Base-by-base conservation (phyloP, 2,329 filamentous ascomycete species). In the Lasiodiplodia theobromae region DNA sequence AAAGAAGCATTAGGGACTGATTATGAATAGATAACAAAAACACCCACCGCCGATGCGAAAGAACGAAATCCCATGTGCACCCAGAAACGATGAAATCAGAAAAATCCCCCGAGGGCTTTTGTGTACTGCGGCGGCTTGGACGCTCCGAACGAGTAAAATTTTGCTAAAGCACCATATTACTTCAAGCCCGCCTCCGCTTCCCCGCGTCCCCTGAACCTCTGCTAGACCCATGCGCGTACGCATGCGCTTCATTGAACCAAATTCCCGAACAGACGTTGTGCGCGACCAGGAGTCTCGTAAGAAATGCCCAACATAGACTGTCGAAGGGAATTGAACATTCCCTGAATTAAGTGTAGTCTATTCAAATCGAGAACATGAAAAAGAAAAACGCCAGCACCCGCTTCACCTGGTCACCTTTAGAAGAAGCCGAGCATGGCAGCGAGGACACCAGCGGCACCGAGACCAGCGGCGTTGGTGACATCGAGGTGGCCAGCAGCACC, bases 371-470 rank as follows among this genome's bases (percentile, higher is more conserved):
- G 52, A 62, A 54, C 49, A 54, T 66, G 54, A 62, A 68, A 68
- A 56, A 25, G 44, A 71, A 71, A 75, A 78, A 79, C 77, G 77
- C 78, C 77, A 77, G 74, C 73, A 73, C 76, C 74, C 58, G 57
- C 51, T 57, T 38, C 37, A 49, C 37, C 25, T 68, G 73, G 70
- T 74, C 69, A 73, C 70, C 69, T 77, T 82, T 81, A 85, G 69
- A 84, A 76, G 71, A 82, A 74, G 71, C 79, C 80, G 70, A 85
- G 79, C 73, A 85, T 77, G 73, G 82, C 82, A 69, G 83, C 82
- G 64, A 83, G 76, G 70, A 85, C 78, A 76, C 82, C 83, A 66
- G 82, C 78, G 60, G 84, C 72, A 72, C 80, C 81, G 66, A 83
- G 79, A 70, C 79, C 79, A 67, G 79, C 79, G 68, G 72, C 72